A percentile compares a stretch with the other conserved stretches of the same genome.
These are phyloP conservation scores for Stemphylium lycopersici DNA, from an alignment of 2,329 filamentous ascomycete genomes.

Conservation along the genomic window DNA sequence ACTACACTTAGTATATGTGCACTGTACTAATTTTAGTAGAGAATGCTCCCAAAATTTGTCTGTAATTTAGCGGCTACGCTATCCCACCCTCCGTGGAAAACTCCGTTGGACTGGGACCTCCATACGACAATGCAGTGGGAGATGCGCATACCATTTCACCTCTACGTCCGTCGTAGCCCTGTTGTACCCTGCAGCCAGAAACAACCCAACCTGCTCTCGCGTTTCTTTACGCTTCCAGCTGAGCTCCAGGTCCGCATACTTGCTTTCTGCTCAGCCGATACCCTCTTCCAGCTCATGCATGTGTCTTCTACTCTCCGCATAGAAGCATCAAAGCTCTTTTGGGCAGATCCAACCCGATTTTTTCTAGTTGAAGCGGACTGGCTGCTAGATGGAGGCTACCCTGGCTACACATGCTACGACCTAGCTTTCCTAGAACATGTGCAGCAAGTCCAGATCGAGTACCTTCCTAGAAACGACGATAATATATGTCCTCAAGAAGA, in stretches of 20 bases:
- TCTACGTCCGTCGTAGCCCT: neutral
- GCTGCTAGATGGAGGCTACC: constrained; percentile 16
- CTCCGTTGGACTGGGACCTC: too few species aligned
- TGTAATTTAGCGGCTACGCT: neutral
- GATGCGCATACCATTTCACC: neutral
- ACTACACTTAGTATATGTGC: too few species aligned
- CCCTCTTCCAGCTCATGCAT: constrained; percentile 25
- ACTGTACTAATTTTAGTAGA: too few species aligned
- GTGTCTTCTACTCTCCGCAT: constrained; percentile 16
- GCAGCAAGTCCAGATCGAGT: constrained; percentile 23
- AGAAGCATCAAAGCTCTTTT: constrained; percentile 28
- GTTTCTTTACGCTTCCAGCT: constrained; percentile 2
- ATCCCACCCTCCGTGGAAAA: neutral
- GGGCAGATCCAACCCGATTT: constrained; percentile 7
- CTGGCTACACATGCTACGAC: constrained; percentile 17
- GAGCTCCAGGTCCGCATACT: constrained; percentile 24
- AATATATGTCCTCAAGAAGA: neutral
- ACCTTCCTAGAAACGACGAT: neutral
- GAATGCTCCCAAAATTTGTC: neutral
- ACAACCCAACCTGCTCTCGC: neutral
- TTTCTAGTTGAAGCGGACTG: neutral
- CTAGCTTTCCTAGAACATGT: constrained; percentile 15
- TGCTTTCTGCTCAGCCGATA: constrained; percentile 15
- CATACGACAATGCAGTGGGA: neutral
- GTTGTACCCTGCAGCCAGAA: too few species aligned